Evolutionary conservation across 208 protist species (phyloP), one percentile per base, ranked within the genome.

Genomic region (Leishmania turanica): DNA sequence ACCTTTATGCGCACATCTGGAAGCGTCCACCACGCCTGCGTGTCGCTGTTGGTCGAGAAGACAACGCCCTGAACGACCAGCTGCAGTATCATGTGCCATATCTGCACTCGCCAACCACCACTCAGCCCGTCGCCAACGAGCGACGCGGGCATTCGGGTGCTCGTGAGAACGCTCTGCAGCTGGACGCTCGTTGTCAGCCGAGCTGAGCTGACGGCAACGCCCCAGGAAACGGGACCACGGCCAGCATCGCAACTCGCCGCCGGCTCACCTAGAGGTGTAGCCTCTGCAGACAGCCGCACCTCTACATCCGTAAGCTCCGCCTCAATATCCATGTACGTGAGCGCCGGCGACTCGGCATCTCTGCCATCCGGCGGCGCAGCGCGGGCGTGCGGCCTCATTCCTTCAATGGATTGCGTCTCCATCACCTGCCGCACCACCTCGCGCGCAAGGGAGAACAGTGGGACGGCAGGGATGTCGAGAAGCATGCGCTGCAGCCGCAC

Each of bases 301-400:
- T 62, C 64, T 19, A 64, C 62, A 17, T 82, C 80, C 7, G 42
- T 71, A 8, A 86, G 60, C 54, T 82, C 73, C 13, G 47, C 78
- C 74, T 86, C 82, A 2, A 86, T 7, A 31, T 47, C 74, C 0
- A 75, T 82, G 66, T 86, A 82, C 8, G 77, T 80, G 45, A 68
- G 82, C 27, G 42, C 3, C n/a, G 68, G 72, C 49, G 51, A 45
- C 51, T 60, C 66, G 7, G 9, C 65, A 17, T 31, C 58, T n/a
- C 45, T 11, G 60, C 24, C 54, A 21, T 71, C 53, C 47, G 37
- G 17, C 31, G 3, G 53, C 8, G 19, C 42, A 24, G 34, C 34
- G 42, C 2, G 47, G 34, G 72, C 11, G 7, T 27, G 51, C 15
- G 3, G 3, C 0, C 31, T 45, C 64, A 13, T 40, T 45, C 3